Conservation (phyloP, 768 basidiomycete genomes). For the Kwoniella pini region DNA sequence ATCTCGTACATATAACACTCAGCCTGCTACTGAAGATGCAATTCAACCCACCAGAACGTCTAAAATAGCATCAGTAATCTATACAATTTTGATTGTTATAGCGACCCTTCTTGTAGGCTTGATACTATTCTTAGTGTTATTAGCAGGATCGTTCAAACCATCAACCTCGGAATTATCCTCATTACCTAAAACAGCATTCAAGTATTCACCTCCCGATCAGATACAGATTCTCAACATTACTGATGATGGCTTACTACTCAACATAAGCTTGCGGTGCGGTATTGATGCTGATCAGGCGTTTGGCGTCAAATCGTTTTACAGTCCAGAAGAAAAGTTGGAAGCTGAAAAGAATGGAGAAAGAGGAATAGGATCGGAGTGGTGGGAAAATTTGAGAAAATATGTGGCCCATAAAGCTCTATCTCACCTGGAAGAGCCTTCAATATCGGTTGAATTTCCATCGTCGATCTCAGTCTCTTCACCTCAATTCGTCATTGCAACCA, state of each 20-base stretch:
- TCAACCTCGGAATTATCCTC: conserved; percentile 32
- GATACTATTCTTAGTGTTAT: conserved; percentile 34
- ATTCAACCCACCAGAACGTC: neutral
- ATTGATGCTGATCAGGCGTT: conserved; percentile 48
- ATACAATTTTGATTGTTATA: conserved; percentile 27
- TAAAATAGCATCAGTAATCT: conserved; percentile 20
- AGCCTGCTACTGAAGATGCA: neutral
- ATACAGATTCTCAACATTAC: conserved; percentile 49
- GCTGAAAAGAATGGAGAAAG: conserved; percentile 29
- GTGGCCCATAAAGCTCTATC: conserved; percentile 23
- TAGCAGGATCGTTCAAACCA: conserved; percentile 44
- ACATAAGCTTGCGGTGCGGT: conserved; percentile 39
- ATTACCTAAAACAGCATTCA: conserved; percentile 40
- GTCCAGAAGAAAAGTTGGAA: conserved; percentile 16
- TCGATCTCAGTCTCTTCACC: conserved; percentile 25
- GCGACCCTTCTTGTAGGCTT: conserved; percentile 32
- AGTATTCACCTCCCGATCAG: conserved; percentile 36
- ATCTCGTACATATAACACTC: conserved; percentile 7
- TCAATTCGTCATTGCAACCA: conserved; percentile 12
- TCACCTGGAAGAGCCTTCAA: conserved; percentile 1
- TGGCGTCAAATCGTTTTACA: conserved; percentile 30
- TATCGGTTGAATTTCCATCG: conserved; percentile 23
- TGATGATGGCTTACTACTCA: conserved; percentile 43
- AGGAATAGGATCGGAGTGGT: conserved; percentile 43
- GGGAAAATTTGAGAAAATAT: conserved; percentile 43